Base-by-base conservation (phyloP, 1,139 yeast genomes). In the Taphrina confusa region DNA sequence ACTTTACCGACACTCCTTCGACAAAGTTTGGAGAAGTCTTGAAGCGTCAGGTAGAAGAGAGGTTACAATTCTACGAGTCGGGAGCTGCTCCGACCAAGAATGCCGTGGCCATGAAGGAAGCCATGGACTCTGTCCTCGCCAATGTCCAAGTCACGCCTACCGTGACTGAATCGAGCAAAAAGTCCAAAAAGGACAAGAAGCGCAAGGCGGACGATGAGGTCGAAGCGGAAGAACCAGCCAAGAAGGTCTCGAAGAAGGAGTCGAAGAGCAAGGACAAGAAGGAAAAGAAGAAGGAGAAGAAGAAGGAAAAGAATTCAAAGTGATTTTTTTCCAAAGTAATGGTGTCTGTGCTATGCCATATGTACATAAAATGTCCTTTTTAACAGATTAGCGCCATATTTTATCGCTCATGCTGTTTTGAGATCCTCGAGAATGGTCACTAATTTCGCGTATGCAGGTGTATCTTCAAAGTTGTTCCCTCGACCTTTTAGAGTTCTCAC, bases 31-130 rank as follows among this genome's bases (percentile, higher is more conserved):
- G 98, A 74, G 81, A 83, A 70, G 84, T 89, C 63, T 82, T 94
- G 75, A 90, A 89, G 81, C 82, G 87, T 75, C 98, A 92, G 80
- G 97, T 92, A 68, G 98, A 92, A 79, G 97, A 94, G 76, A 88
- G 98, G 78, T 82, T 92, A 71, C 87, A 83, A 76, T 92, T 92
- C 73, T 94, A 90, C 80, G 96, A 89, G 73, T 86, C 96, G 63
- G 98, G 98, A 72, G 86, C 87, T 70, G 84, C 97, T 61, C 96
- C 98, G 71, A 87, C 91, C 84, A 92, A 92, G 81, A 92, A 92
- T 74, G 77, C 92, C 46, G 95, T 89, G 68, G 98, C 98, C 67
- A 87, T 92, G 77, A 82, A 85, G 73, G 88, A 86, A 75, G 97
- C 97, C 65, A 81, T 90, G 76, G 84, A 86, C 63, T 80, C 87